Evolutionary conservation across 176 grass and related monocot species (phyloP), one percentile per base, ranked within the genome.

Genomic region (Oryza glaberrima): DNA sequence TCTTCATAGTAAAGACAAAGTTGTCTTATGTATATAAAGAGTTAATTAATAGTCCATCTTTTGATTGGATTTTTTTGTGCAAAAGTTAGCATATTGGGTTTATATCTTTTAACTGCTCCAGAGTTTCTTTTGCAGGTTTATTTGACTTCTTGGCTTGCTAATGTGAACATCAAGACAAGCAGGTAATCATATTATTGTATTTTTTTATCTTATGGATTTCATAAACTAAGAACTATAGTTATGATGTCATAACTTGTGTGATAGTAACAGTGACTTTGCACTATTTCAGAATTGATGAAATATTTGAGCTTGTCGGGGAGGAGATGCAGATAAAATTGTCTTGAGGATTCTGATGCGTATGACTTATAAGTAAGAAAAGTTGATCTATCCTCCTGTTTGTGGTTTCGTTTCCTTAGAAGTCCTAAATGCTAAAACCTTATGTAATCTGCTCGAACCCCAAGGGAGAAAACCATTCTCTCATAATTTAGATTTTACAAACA

Each of bases 231-330:
- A 75, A 64, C 43, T 11, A 70, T 82, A 52, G 70, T 43, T 23
- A 70, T 65, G 15, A 30, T 13, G 76, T 73, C 25, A 49, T 19
- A 51, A 20, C 23, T 77, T 26, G 20, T 10, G 2, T 67, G 38
- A 30, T 44, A 15, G 10, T 65, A 58, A 26, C 40, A 44, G 48
- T 44, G 11, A 34, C 74, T 75, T 56, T 13, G 17, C 46, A 47
- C 82, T 43, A 45, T 82, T 75, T 47, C 90, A 95, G 93, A 80
- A 26, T 92, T 71, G 70, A 67, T 12, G 90, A 92, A 65, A 95
- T 95, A 92, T 90, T 92, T 86, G 80, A 78, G 43, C 77, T 88
- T 76, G 85, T 86, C 43, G 83, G 49, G 70, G 90, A 92, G 51
- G 93, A 90, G 78, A 88, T 86, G 76, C 51, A 41, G 26, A 78